Conservation (phyloP, 148 eudicot genomes). For the Rhododendron henanense region DNA sequence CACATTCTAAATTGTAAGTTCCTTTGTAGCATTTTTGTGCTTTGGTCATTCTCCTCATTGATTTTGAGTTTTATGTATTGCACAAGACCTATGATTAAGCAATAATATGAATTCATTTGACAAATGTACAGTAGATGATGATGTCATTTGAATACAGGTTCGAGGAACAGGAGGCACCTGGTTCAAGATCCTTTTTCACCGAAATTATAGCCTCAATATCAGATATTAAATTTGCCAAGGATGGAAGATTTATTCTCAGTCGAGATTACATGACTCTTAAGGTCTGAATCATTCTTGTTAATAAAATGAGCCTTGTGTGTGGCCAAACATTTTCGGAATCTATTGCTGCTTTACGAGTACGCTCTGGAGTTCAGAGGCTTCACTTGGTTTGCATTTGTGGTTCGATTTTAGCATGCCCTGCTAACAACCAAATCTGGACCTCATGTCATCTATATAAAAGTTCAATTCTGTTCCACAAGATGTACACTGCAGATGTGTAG, state of each 20-base stretch:
- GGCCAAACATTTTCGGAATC: not conserved
- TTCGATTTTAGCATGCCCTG: not conserved
- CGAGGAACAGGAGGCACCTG: slow-evolving; percentile 72
- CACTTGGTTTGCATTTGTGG: not conserved
- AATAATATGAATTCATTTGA: not conserved
- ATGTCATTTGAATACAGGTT: slow-evolving; percentile 40
- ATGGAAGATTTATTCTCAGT: slow-evolving; percentile 71
- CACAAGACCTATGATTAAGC: not conserved
- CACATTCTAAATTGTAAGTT: slow-evolving; percentile 76
- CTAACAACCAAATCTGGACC: not conserved
- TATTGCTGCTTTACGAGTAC: not conserved
- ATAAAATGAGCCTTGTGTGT: not conserved
- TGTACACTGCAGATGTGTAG: not conserved
- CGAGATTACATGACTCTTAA: slow-evolving; percentile 83
- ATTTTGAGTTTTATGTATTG: not conserved
- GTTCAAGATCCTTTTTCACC: slow-evolving; percentile 72
- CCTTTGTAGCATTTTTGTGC: not conserved
- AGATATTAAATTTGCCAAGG: slow-evolving; percentile 69
- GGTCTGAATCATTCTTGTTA: slow-evolving; percentile 31
- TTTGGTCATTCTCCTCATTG: not conserved
- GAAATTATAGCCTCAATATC: slow-evolving; percentile 81
- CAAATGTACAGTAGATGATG: not conserved
- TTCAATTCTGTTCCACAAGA: not conserved
- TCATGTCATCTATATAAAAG: not conserved
- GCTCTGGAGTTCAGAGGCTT: not conserved